phyloP scores from a whole-genome alignment of 345 rosid species.

The Hibiscus tridactylites region DNA sequence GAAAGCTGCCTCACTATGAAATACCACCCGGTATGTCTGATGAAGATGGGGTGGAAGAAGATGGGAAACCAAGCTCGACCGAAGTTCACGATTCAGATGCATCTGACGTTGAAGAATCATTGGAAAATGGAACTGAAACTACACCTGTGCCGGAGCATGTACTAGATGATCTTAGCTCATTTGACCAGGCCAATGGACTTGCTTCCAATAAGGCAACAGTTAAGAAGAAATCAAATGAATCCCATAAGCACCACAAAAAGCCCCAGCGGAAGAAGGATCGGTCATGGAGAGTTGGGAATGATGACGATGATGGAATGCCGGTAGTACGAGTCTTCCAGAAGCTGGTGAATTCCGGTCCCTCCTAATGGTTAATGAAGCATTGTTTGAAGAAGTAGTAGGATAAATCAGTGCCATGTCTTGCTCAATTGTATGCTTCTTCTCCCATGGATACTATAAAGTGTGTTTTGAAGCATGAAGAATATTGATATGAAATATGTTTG shows the following conservation, averaged over 20 bases:
- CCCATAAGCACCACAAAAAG: conserved; percentile 70
- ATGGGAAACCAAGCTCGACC: conserved; percentile 14
- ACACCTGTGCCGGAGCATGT: conserved; percentile 41
- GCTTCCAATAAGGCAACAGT: conserved; percentile 29
- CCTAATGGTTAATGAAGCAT: conserved; percentile 26
- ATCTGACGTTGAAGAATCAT: conserved; percentile 32
- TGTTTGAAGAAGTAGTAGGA: background rate
- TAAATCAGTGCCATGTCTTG: background rate
- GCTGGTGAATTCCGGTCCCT: conserved; percentile 52
- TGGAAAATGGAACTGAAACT: conserved; percentile 14
- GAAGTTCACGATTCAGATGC: conserved; percentile 32
- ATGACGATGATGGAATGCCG: conserved; percentile 70
- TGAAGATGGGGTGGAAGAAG: conserved; percentile 26
- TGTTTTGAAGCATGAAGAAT: too few relatives aligned
- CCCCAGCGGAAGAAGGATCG: conserved; percentile 62
- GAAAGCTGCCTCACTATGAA: conserved; percentile 70
- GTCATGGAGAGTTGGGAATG: conserved; percentile 58
- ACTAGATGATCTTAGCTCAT: conserved; percentile 63
- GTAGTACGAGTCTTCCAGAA: conserved; percentile 54
- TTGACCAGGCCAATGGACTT: conserved; percentile 67
- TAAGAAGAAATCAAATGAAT: conserved; percentile 47
- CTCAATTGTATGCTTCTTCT: conserved; percentile 2
- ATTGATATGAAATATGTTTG: too few relatives aligned
- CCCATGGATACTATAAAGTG: background rate
- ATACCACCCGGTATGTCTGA: conserved; percentile 56